Conservation (phyloP, 441 rosid genomes). For the Lagerstroemia fauriei region DNA sequence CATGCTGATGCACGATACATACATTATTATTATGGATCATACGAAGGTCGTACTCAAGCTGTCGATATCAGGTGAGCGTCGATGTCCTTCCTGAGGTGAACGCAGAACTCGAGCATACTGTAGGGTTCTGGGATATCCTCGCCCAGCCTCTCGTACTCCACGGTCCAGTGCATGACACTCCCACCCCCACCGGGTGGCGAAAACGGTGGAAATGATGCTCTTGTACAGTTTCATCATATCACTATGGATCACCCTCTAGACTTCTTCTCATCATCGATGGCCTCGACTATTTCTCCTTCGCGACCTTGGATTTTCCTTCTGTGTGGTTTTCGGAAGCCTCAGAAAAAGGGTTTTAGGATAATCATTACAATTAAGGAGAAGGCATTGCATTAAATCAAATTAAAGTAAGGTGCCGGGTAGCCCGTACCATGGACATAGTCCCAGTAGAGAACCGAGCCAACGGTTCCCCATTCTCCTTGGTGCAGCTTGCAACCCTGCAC, state of each 20-base stretch:
- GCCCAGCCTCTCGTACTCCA: constrained; percentile 33
- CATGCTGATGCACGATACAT: too few species aligned
- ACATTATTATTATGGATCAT: too few species aligned
- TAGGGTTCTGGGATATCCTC: constrained; percentile 30
- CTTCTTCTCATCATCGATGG: constrained; percentile 31
- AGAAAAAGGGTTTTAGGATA: too few species aligned
- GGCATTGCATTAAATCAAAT: too few species aligned
- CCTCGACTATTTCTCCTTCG: constrained; percentile 37
- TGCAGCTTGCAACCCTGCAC: constrained; percentile 31
- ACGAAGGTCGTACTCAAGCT: not conserved
- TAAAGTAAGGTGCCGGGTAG: not conserved
- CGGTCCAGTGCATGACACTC: constrained; percentile 28
- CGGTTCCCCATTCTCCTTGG: constrained; percentile 42
- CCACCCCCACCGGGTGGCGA: constrained; percentile 26
- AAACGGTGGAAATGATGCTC: constrained; percentile 20
- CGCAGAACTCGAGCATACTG: constrained; percentile 20
- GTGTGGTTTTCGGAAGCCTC: not conserved
- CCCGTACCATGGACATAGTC: constrained; percentile 40
- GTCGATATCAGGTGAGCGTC: constrained; percentile 23
- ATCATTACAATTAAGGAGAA: too few species aligned
- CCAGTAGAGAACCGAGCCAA: constrained; percentile 38
- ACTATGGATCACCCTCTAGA: constrained; percentile 32
- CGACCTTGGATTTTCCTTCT: constrained; percentile 33
- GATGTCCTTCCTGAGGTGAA: constrained; percentile 17
- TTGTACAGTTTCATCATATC: constrained; percentile 37